Evolutionary conservation across 306 rosid genomes (phyloP), one percentile per base, ranked within the genome.

Genomic region (Delonix regia): DNA sequence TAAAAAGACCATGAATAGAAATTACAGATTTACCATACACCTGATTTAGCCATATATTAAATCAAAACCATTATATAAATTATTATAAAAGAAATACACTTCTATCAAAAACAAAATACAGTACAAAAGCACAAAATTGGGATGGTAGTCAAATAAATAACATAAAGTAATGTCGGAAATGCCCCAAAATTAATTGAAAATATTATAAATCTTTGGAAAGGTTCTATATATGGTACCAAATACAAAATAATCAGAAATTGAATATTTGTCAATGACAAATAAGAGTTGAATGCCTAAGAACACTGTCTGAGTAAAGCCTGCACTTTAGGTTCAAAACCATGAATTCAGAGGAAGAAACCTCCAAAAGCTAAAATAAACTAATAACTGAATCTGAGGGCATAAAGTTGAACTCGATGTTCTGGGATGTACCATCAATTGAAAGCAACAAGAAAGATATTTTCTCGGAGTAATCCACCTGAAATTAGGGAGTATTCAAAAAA

Each of bases 361-460:
- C 38, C 21, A 42, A 68, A 42, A 15, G 14, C 56, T 44, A 68
- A 44, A 68, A 68, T 44, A 5, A 39, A 15, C 69, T 66, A 67
- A 78, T 79, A 41, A 38, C 77, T 36, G 79, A 39, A 78, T 86
- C 85, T 60, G 81, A n/a, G 34, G 78, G 44, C 85, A 63, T 81
- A 55, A 1, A 48, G 74, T 38, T 87, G 52, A 69, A 65, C 19
- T 62, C 55, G 13, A 79, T 21, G 42, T 36, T 81, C 80, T 81
- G 82, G 42, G 85, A 81, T 78, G 79, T 81, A 22, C 74, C 69
- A 59, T 83, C 86, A 87, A 79, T 60, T 45, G 15, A 30, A 22
- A 16, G 7, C 30, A 71, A 36, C 66, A 11, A 36, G 30, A 12
- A 15, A 22, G 47, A 25, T 16, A 71, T 48, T 71, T 48, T 38